Evolutionary conservation across 306 rosid genomes (phyloP), one percentile per base, ranked within the genome.

Genomic region (Quercus robur): DNA sequence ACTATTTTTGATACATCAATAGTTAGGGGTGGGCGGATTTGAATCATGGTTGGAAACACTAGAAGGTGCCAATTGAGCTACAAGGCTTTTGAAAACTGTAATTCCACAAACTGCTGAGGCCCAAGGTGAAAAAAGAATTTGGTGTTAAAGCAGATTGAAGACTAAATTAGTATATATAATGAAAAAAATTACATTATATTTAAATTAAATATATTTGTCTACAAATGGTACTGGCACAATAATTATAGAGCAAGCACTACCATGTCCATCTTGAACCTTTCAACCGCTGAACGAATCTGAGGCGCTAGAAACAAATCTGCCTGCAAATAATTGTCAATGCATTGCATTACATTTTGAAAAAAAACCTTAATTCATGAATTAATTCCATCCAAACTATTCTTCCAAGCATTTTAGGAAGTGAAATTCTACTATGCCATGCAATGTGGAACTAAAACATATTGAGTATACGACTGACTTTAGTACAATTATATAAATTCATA

Each of bases 291-390:
- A 82, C 75, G 1, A 18, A 94, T 5, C 88, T 94, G 99, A 54
- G 99, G 95, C 1, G 95, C 99, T 81, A 94, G 75, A 85, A 94
- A 94, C 77, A 94, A 3, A 80, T 93, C 99, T 5, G 99, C 97
- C 99, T 94, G 95, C 80, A 8, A 91, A 86, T 26, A 75, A 80
- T 75, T 76, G 86, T 58, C 55, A 78, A 55, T 2, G 19, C 62
- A 58, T 86, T 74, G 66, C 25, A 70, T 54, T 82, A 62, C 6
- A 1, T 62, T 26, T 23, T 28, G 15, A 14, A 14, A 67, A 67
- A 67, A 8, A 8, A 8, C 25, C 17, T 10, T 35, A 67, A 33
- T 67, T 30, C 52, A 67, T 67, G 25, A 67, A 9, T 5, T 9
- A 18, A 33, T 67, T 15, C 35, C 15, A 67, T 21, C 4, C 52